Base-by-base conservation (phyloP, 352 stramenopile genomes). In the Pythium plurisporium region DNA sequence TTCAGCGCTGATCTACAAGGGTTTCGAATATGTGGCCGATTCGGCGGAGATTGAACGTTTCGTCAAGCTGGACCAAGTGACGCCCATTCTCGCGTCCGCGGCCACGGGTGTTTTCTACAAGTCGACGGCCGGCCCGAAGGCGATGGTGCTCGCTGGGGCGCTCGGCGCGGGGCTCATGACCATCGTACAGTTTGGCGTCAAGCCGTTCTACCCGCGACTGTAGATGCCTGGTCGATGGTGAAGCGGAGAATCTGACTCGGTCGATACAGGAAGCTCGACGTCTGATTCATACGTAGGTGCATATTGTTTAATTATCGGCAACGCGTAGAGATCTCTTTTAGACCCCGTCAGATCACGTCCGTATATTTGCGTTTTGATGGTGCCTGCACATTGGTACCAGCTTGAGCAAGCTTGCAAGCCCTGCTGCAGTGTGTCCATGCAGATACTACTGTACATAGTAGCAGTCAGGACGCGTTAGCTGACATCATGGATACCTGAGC, bases 71-170 rank as follows among this genome's bases (percentile, higher is more conserved):
- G 82, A 92, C 71, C 82, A 93, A 61, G 71, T 90, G 48, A 88
- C 83, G 46, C 85, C 85, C 11, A 91, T 94, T 61, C 37, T 94
- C 64, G 85, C 85, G 26, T 88, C 85, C 20, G 80, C 80, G 20
- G 82, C 85, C 10, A 94, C 85, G 0, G 85, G 85, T 12, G 76
- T 91, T 25, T 86, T 94, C 57, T 94, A 94, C 74, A 92, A 93
- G 64, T 91, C 85, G 22, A 94, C 85, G 22, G 81, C 80, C 40
- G 84, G 84, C 9, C 83, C 84, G 10, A 89, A 89, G 62, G 78
- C 84, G 1, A 94, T 94, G 75, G 65, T 94, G 37, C 70, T 94
- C 40, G 84, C 84, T n/a, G 82, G 82, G 27, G 82, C 76, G 4
- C 73, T 94, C 9, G 84, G 84, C 34, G 82, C 84, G 12, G 78